Conservation (phyloP, 805 yeast genomes). For the Ogataea wickerhamii region DNA sequence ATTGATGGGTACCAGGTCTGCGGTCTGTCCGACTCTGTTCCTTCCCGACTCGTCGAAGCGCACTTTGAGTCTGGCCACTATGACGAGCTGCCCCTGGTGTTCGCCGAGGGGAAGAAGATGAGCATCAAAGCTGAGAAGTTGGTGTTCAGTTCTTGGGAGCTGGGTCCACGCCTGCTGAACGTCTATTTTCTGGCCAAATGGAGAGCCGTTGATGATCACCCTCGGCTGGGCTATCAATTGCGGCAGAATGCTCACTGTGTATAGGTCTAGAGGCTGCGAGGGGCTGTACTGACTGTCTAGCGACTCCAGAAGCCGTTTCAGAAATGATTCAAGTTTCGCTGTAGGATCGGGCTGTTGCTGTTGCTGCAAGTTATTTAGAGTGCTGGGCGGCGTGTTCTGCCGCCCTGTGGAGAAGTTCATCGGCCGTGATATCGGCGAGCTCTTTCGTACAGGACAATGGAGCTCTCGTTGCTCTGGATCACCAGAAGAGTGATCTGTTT, state of each 20-base stretch:
- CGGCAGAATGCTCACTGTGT: conserved; percentile 32
- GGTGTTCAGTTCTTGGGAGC: conserved; percentile 59
- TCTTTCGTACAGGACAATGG: too few relatives aligned
- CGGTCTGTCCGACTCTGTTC: conserved; percentile 60
- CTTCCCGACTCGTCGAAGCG: conserved; percentile 74
- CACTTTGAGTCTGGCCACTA: conserved; percentile 53
- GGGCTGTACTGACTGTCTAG: conserved; percentile 21
- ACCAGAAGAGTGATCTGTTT: too few relatives aligned
- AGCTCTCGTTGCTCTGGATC: too few relatives aligned
- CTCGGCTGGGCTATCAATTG: conserved; percentile 51
- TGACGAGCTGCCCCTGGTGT: conserved; percentile 29
- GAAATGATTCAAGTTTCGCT: conserved; percentile 22
- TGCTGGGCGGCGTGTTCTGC: neutral
- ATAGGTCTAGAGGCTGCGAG: conserved; percentile 19
- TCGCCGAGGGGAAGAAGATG: conserved; percentile 52
- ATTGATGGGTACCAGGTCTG: conserved; percentile 41
- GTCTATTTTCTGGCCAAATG: conserved; percentile 46
- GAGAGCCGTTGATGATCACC: conserved; percentile 56
- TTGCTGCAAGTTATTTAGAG: neutral
- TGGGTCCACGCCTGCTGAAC: conserved; percentile 59
- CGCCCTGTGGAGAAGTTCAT: conserved; percentile 4
- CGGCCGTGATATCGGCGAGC: neutral
- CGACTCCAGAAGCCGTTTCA: conserved; percentile 25
- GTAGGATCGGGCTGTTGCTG: conserved; percentile 18
- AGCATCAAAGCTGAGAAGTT: conserved; percentile 58